Conservation (phyloP, 2,329 filamentous ascomycete genomes). For the Ophidiomyces ophidiicola region DNA sequence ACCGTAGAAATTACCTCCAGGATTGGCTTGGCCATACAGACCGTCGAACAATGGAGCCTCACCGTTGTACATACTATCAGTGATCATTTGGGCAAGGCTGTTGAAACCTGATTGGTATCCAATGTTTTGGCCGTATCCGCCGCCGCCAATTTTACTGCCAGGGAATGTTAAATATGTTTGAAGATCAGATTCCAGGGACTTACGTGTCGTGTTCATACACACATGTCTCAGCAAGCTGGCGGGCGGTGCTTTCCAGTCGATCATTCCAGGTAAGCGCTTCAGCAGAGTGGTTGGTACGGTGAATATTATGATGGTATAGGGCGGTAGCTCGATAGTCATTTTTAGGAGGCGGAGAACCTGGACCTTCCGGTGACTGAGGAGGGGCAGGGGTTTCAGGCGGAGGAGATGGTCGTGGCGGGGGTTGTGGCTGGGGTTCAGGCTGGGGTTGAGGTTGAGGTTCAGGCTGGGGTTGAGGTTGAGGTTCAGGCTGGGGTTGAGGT, state of each 20-base stretch:
- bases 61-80: slow-evolving; percentile 78
- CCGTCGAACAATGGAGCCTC: slow-evolving; percentile 50
- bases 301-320: slow-evolving; percentile 69
- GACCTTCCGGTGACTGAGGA: slow-evolving; percentile 4
- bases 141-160: slow-evolving; percentile 40
- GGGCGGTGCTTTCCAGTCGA: slow-evolving; percentile 52
- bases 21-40: slow-evolving; percentile 48
- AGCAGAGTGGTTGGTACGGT: slow-evolving; percentile 71
- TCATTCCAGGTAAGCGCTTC: slow-evolving; percentile 51
- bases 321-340: slow-evolving; percentile 27
- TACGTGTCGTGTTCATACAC: slow-evolving; percentile 66
- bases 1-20: slow-evolving; percentile 49
- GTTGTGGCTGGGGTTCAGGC: slow-evolving; percentile 1
- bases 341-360: slow-evolving; percentile 7
- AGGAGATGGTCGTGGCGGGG: slow-evolving; percentile 4
- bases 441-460: not conserved
- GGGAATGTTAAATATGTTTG: not conserved
- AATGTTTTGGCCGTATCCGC: slow-evolving; percentile 83
- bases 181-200: slow-evolving; percentile 26
- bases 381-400: slow-evolving; percentile 9
- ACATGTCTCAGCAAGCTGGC: slow-evolving; percentile 52
- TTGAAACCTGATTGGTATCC: slow-evolving; percentile 51
- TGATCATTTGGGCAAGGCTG: slow-evolving; percentile 56
- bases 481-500: slow-evolving; percentile 11
- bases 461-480: slow-evolving; percentile 6